Conservation (phyloP, 345 rosid genomes). For the Arabidopsis arenosa region DNA sequence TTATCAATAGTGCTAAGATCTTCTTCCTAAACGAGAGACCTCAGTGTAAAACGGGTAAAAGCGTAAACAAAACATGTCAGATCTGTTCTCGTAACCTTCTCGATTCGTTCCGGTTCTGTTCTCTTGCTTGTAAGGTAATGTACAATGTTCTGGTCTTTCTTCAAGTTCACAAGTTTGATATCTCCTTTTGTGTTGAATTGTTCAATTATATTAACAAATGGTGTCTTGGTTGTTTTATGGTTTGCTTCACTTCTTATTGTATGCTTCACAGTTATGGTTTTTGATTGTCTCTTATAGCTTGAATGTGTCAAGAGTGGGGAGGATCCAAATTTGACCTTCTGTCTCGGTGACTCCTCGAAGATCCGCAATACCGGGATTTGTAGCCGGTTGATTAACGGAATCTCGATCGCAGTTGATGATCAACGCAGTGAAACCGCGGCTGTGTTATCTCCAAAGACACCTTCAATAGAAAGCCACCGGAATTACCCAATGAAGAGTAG, state of each 20-base stretch:
- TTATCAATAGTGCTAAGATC: slow-evolving; percentile 79
- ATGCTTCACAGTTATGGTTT: neutral
- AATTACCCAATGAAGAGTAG: slow-evolving; percentile 51
- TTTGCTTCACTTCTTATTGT: neutral
- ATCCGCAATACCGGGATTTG: slow-evolving; percentile 47
- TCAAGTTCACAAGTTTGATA: neutral
- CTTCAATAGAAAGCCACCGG: slow-evolving; percentile 50
- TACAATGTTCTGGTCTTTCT: neutral
- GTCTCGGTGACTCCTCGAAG: slow-evolving; percentile 57
- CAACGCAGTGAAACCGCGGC: slow-evolving; percentile 14
- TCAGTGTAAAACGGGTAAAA: slow-evolving; percentile 71
- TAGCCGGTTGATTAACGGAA: neutral
- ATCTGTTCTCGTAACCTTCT: slow-evolving; percentile 74
- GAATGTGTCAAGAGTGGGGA: slow-evolving; percentile 68
- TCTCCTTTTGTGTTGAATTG: too few species aligned
- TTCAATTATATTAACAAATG: neutral
- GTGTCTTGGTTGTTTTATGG: too few species aligned
- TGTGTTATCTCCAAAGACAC: slow-evolving; percentile 56
- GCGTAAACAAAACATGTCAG: slow-evolving; percentile 71
- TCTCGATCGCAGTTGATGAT: slow-evolving; percentile 7
- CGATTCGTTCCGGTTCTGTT: slow-evolving; percentile 76
- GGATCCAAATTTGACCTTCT: slow-evolving; percentile 54
- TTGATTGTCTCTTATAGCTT: slow-evolving; percentile 47
- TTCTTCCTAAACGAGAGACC: slow-evolving; percentile 78
- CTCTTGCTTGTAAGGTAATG: slow-evolving; percentile 68